Evolutionary conservation across 805 yeast genomes (phyloP), one percentile per base, ranked within the genome.

Genomic region (Millerozyma miso): DNA sequence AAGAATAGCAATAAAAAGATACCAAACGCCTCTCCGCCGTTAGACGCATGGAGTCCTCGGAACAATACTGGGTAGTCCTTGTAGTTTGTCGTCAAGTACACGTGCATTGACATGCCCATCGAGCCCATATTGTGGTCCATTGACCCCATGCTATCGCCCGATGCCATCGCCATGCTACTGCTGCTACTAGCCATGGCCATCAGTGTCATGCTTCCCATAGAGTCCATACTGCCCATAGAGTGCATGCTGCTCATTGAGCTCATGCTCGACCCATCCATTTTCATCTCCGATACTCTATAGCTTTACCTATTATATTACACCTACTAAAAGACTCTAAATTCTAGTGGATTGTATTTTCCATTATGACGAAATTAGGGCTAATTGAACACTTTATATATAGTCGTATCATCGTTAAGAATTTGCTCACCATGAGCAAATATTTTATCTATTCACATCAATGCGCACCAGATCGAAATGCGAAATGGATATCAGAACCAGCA

Each of bases 21-120:
- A 18, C 91, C 95, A 59, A 85, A 85, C 0, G 87, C 89, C 40
- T 75, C 73, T 7, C 73, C 88, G 19, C 76, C 76, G 34, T 63
- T 66, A 2, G 65, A 50, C 2, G 91, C 91, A 10, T 55, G 53
- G 37, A 85, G 61, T 0, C 65, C 62, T 44, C 70, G 62, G 63
- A 85, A 85, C 4, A 85, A 54, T 0, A 85, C 88, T 0, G 91
- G 88, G 48, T 79, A 79, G 33, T 70, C 61, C 2, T 59, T 48
- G 60, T 68, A 85, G 2, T 61, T 53, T 0, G 77, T 62, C 1
- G 84, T 78, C 52, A 85, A 62, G 52, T 68, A 77, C 64, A 70
- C 74, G 58, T 77, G 79, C 90, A 84, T 84, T 16, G 53, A 46
- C 75, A 66, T 66, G 6, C 43, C 44, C 34, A 32, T 32, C 10